A percentile compares a stretch with the other conserved stretches of the same genome.
These are phyloP conservation scores for Eucalyptus globulus DNA, from an alignment of 345 rosid species.

Conservation along the genomic window DNA sequence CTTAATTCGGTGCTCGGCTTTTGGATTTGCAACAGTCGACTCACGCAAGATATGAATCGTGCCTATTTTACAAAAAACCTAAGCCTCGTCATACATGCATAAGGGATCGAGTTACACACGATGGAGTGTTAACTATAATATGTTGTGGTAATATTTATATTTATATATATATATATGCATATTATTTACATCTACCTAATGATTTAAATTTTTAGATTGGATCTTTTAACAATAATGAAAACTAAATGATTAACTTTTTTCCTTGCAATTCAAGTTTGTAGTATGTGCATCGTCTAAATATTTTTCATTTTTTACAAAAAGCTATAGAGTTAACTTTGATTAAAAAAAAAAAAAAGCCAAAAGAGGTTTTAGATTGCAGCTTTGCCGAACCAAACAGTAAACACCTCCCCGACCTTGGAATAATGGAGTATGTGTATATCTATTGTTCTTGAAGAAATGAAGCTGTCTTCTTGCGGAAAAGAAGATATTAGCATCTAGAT, in stretches of 20 bases:
- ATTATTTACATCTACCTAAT: background rate
- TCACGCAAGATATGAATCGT: rapidly evolving
- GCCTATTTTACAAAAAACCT: background rate
- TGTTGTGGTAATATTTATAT: background rate
- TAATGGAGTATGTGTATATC: background rate
- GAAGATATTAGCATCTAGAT: background rate
- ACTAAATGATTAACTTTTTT: background rate
- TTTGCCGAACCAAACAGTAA: background rate
- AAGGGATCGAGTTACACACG: background rate
- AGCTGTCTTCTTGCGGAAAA: background rate
- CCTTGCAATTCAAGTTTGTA: background rate
- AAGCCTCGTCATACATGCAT: rapidly evolving
- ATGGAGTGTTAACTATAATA: background rate
- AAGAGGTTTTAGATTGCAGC: background rate
- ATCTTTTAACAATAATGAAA: background rate
- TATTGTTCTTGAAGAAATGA: background rate
- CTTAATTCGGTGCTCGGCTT: rapidly evolving
- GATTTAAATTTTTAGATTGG: background rate
- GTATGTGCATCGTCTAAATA: background rate
- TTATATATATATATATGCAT: background rate
- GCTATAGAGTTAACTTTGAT: background rate
- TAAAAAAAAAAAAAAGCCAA: background rate
- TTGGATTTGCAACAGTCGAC: background rate
- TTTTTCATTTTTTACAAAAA: background rate
- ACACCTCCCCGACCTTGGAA: background rate